Evolutionary conservation across 371 early-diverging fungal species (phyloP).

Genomic region (Mucor racemosus): DNA sequence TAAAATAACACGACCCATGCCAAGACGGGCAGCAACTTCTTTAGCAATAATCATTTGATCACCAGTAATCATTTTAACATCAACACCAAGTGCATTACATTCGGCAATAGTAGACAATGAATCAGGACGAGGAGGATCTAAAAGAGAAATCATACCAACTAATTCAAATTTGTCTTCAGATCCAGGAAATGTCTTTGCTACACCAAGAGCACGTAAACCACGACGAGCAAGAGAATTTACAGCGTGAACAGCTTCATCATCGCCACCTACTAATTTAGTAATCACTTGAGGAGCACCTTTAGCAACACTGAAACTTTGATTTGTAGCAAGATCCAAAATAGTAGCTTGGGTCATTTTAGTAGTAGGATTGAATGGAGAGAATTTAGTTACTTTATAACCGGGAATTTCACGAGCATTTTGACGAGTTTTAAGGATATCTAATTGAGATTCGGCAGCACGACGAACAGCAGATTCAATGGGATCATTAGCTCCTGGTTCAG

Average conservation of each 20-base stretch:
- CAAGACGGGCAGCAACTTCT: conserved; percentile 78
- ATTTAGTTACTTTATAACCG: conserved; percentile 79
- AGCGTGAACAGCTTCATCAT: conserved; percentile 77
- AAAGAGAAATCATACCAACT: conserved; percentile 83
- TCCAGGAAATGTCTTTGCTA: conserved; percentile 73
- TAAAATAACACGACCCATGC: conserved; percentile 73
- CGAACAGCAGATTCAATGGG: conserved; percentile 88
- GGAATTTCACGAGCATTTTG: conserved; percentile 54
- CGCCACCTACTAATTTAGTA: conserved; percentile 76
- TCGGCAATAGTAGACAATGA: conserved; percentile 71
- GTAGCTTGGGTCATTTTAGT: conserved; percentile 87
- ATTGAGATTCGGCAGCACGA: conserved; percentile 72
- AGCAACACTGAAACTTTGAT: conserved; percentile 76
- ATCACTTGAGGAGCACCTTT: conserved; percentile 93
- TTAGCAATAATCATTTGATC: conserved; percentile 80
- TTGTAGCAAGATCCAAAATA: conserved; percentile 68
- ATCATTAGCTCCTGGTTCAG: conserved; percentile 87
- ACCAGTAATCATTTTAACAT: conserved; percentile 84
- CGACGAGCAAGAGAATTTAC: conserved; percentile 85
- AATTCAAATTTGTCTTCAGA: conserved; percentile 62
- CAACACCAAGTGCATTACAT: conserved; percentile 66
- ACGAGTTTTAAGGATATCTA: conserved; percentile 60
- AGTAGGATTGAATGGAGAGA: conserved; percentile 84
- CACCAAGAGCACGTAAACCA: conserved; percentile 85
- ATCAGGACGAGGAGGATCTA: conserved; percentile 86